phyloP scores from a whole-genome alignment of 192 early-diverging fungal species.

The Coemansia pectinata region DNA sequence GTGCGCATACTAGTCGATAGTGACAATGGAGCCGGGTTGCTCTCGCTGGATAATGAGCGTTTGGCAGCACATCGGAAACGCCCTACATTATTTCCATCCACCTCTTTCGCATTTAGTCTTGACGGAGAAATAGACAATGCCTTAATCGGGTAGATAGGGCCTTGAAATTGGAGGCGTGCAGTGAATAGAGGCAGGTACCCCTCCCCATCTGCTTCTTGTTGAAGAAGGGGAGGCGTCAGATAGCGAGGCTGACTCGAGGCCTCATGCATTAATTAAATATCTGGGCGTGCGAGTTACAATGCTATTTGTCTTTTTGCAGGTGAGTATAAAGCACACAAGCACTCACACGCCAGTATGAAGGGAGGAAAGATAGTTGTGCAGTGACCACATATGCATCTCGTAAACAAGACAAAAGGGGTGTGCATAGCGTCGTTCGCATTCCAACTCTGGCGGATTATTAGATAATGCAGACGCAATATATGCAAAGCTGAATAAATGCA shows the following conservation, averaged over 20 bases:
- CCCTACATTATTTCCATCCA: background rate
- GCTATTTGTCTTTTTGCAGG: background rate
- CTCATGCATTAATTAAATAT: slow-evolving; percentile 3
- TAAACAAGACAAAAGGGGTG: background rate
- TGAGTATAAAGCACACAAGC: background rate
- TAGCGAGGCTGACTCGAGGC: background rate
- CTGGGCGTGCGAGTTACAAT: slow-evolving; percentile 8
- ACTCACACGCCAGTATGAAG: background rate
- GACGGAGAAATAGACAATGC: slow-evolving; percentile 3
- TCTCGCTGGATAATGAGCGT: background rate
- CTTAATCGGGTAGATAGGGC: slow-evolving; percentile 3
- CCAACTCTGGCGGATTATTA: slow-evolving; percentile 2
- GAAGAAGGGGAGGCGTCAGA: background rate
- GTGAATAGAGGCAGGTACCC: slow-evolving; percentile 5
- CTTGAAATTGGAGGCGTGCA: slow-evolving; percentile 5
- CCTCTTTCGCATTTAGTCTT: background rate
- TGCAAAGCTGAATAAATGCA: slow-evolving; percentile 3
- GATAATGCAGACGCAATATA: slow-evolving; percentile 4
- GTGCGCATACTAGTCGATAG: slow-evolving; percentile 59
- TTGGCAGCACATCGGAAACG: slow-evolving; percentile 5
- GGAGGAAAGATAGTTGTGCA: background rate
- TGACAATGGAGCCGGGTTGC: background rate
- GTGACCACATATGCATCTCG: slow-evolving; percentile 3
- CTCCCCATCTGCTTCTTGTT: slow-evolving; percentile 1
- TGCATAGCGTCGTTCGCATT: background rate